These are phyloP conservation scores for Leptomonas pyrrhocoris DNA, from an alignment of 208 protist genomes.

Conservation along the genomic window DNA sequence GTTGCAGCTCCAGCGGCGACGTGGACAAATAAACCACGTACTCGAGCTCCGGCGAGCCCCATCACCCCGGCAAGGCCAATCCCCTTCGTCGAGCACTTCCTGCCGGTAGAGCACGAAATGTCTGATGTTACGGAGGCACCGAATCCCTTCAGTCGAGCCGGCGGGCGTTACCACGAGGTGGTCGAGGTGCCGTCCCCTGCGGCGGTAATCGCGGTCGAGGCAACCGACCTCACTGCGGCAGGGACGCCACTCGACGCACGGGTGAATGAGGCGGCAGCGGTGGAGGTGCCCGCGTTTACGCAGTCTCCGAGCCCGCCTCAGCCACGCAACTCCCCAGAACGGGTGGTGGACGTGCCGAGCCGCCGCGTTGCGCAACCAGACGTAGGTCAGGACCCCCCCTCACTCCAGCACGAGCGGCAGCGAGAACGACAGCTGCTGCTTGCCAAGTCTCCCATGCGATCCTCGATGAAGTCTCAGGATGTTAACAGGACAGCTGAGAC, in stretches of 20 bases:
- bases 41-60: background rate
- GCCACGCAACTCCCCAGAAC: background rate
- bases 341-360: background rate
- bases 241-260: background rate
- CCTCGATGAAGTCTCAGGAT: constrained; percentile 1
- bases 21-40: constrained; percentile 15
- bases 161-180: background rate
- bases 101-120: background rate
- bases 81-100: background rate
- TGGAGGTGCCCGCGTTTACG: background rate
- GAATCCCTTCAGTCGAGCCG: background rate
- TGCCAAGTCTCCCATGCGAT: constrained; percentile 14
- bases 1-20: background rate
- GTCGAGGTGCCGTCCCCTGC: background rate
- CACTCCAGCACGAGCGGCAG: background rate
- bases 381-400: background rate
- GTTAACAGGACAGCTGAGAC: background rate
- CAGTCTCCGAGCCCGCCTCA: background rate
- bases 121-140: background rate
- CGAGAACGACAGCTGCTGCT: constrained; percentile 8
- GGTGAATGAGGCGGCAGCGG: background rate
- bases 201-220: background rate
- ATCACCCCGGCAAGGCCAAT: no score
- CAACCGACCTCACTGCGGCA: background rate
- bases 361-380: background rate